A percentile compares a stretch with the other conserved stretches of the same genome.
phyloP scores from a whole-genome alignment of 139 green algal species.

The Closterium sp. region DNA sequence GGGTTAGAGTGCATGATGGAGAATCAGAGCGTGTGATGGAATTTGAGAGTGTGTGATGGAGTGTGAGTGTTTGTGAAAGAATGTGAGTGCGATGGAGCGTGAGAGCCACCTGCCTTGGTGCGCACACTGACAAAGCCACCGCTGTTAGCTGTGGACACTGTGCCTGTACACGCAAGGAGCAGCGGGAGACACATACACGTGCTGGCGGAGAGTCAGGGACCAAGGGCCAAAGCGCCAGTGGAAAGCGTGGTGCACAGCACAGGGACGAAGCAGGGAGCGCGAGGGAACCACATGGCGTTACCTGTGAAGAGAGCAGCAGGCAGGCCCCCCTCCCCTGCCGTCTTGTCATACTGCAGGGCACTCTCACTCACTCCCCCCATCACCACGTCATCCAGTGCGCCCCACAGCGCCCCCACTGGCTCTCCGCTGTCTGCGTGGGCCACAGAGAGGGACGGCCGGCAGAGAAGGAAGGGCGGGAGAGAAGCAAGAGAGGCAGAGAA shows the following conservation, averaged over 20 bases:
- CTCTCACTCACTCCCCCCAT: constrained; percentile 83
- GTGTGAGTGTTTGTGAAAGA: background rate
- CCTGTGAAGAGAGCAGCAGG: constrained; percentile 45
- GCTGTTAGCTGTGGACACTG: constrained; percentile 77
- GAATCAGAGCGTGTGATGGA: background rate
- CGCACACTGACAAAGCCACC: constrained; percentile 75
- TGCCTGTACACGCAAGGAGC: constrained; percentile 62
- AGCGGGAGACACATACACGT: no score
- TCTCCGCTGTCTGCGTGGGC: constrained; percentile 31
- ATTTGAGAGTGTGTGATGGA: background rate
- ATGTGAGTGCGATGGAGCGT: background rate
- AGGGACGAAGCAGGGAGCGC: background rate
- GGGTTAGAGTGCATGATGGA: background rate
- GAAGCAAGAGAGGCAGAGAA: no score
- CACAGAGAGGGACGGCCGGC: no score
- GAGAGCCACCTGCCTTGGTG: constrained; percentile 21
- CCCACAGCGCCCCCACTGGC: constrained; percentile 61
- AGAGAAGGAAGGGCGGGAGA: no score
- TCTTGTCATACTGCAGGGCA: constrained; percentile 47
- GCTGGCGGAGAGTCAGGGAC: no score
- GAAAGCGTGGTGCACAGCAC: no score
- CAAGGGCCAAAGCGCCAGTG: no score
- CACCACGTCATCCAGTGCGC: constrained; percentile 90
- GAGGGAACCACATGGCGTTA: background rate
- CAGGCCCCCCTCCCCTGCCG: constrained; percentile 65